Conservation (phyloP, 768 basidiomycete species). For the Suillus lakei region DNA sequence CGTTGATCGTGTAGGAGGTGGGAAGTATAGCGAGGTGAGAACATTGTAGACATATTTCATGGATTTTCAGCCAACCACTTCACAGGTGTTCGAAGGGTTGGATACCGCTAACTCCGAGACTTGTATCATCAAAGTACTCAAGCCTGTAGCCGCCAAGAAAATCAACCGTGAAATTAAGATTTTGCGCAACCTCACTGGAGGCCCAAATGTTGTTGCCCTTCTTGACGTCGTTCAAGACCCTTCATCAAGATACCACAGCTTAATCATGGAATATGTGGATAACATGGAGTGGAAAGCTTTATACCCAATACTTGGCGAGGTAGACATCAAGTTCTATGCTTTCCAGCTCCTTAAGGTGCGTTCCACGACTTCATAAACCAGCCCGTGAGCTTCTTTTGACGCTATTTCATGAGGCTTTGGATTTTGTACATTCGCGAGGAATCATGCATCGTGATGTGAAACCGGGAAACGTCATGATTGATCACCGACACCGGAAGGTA, state of each 20-base stretch:
- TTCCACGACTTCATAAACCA: slow-evolving; percentile 1
- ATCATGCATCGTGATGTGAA: slow-evolving; percentile 76
- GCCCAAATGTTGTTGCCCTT: slow-evolving; percentile 69
- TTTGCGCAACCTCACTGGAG: slow-evolving; percentile 68
- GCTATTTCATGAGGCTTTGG: slow-evolving; percentile 49
- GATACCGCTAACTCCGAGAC: slow-evolving; percentile 57
- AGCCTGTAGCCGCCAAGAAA: slow-evolving; percentile 69
- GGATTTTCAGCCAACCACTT: not conserved
- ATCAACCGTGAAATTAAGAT: slow-evolving; percentile 80
- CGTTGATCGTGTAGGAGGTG: slow-evolving; percentile 63
- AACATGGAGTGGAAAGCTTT: slow-evolving; percentile 70
- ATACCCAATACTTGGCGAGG: slow-evolving; percentile 60
- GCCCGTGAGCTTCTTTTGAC: slow-evolving; percentile 8
- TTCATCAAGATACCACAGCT: slow-evolving; percentile 63
- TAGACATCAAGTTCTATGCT: slow-evolving; percentile 70
- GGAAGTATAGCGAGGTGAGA: slow-evolving; percentile 67
- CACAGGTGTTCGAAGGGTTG: slow-evolving; percentile 63
- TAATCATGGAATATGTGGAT: slow-evolving; percentile 72
- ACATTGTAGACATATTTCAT: not conserved
- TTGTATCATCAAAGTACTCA: slow-evolving; percentile 73
- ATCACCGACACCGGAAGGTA: slow-evolving; percentile 64
- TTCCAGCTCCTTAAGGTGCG: slow-evolving; percentile 64
- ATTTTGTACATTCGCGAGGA: slow-evolving; percentile 73
- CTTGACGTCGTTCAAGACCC: slow-evolving; percentile 72
- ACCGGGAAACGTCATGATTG: slow-evolving; percentile 77